phyloP scores from a whole-genome alignment of 169 alveolate genomes.

The Plasmodium chabaudi region DNA sequence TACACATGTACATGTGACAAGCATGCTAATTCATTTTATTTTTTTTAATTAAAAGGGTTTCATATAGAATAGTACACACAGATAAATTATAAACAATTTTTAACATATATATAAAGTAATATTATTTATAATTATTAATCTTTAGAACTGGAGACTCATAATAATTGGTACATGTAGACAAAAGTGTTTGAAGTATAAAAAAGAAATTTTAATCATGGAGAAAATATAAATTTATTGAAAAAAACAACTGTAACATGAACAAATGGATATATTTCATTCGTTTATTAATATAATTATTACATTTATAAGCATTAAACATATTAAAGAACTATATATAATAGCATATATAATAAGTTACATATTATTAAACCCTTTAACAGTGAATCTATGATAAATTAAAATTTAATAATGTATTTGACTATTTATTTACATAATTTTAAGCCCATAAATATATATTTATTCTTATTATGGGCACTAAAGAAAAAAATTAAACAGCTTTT shows the following conservation, averaged over 20 bases:
- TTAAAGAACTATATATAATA: constrained; percentile 3
- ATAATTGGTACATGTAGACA: too few species aligned
- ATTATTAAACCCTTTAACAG: constrained; percentile 14
- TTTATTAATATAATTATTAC: constrained; percentile 2
- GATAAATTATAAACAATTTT: too few species aligned
- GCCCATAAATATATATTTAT: background rate
- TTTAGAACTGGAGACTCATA: too few species aligned
- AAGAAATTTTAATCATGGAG: constrained; percentile 9
- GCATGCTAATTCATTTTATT: background rate
- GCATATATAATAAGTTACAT: background rate
- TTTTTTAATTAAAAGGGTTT: background rate
- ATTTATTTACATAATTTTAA: constrained; percentile 19
- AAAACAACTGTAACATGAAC: constrained; percentile 5
- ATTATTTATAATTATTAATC: too few species aligned
- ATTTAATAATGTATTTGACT: constrained; percentile 16
- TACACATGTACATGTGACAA: background rate
- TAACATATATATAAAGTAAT: too few species aligned
- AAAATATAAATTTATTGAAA: constrained; percentile 7
- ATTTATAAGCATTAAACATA: background rate
- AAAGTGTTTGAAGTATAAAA: background rate
- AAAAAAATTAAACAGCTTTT: too few species aligned
- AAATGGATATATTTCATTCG: constrained; percentile 1
- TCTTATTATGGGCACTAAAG: background rate
- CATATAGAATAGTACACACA: too few species aligned
- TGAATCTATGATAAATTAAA: constrained; percentile 46